Base-by-base conservation (phyloP, 2,329 filamentous ascomycete species). In the Lizonia empirigonia region DNA sequence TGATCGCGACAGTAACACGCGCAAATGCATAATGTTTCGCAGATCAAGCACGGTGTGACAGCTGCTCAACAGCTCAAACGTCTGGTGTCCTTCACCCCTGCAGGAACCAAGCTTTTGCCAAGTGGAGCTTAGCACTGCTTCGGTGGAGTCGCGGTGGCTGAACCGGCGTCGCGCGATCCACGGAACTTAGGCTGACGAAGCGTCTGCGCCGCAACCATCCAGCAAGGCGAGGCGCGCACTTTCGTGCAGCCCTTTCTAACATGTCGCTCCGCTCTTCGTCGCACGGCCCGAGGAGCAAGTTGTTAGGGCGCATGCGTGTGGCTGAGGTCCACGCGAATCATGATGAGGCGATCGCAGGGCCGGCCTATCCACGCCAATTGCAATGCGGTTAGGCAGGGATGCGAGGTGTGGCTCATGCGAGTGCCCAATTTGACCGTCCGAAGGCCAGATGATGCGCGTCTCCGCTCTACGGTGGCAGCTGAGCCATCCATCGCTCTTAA, bases 21-120 rank as follows among this genome's bases (percentile, higher is more conserved):
- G 19, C 23, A 41, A n/a, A n/a, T n/a, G n/a, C n/a, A 36, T 30
- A 18, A 49, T 20, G 7, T 33, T 12, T 20, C 26, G 19, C 33
- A 10, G n/a, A 40, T 36, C 16, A 40, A 36, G 23, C 19, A 33
- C 29, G 7, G 23, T 40, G 36, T 52, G 49, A 46, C 37, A 41
- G 42, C 41, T 41, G 47, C 36, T 41, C 40, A 5, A 30, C 49
- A 18, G 37, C 24, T 35, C 23, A 8, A 15, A 38, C 33, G 12
- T 22, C 32, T 19, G 3, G 4, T 22, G 9, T 22, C 36, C n/a
- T 41, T 41, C 49, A 51, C 20, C 35, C 49, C 24, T 44, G 32
- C 26, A 8, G 27, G 6, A 20, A 49, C 54, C 48, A 63, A 63
- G 60, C 60, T 56, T 63, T 61, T 30, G 58, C 60, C 58, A 61